Conservation (phyloP, 495 filamentous ascomycete species). For the Penicillium riverlandense region DNA sequence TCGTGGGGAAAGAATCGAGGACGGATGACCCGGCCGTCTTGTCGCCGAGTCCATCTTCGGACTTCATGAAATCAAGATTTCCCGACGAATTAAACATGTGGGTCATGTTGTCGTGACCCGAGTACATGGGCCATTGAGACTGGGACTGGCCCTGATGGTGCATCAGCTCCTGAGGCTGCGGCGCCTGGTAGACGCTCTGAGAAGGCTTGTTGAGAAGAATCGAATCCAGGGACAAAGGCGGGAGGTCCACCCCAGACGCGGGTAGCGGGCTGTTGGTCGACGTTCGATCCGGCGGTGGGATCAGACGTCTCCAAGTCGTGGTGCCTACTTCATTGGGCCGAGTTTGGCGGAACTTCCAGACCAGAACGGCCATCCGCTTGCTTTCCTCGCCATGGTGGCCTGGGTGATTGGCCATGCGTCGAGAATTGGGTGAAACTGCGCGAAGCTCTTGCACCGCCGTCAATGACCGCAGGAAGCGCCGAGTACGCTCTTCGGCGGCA, state of each 20-base stretch:
- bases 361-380: conserved; percentile 41
- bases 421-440: conserved; percentile 24
- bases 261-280: conserved; percentile 32
- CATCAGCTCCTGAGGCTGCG: conserved; percentile 27
- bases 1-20: conserved; percentile 31
- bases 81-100: conserved; percentile 30
- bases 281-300: conserved; percentile 33
- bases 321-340: conserved; percentile 37
- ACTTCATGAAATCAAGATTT: conserved; percentile 28
- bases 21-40: conserved; percentile 35
- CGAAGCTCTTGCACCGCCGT: conserved; percentile 46
- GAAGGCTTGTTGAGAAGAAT: conserved; percentile 29
- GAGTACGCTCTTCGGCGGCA: conserved; percentile 30
- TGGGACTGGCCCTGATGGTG: conserved; percentile 23
- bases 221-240: conserved; percentile 33
- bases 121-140: conserved; percentile 33
- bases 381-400: conserved; percentile 23
- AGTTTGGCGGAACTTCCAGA: conserved; percentile 49
- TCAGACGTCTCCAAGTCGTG: conserved; percentile 46
- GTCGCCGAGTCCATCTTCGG: conserved; percentile 31
- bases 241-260: conserved; percentile 28
- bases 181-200: conserved; percentile 27
- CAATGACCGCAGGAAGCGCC: conserved; percentile 34
- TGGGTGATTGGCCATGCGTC: conserved; percentile 23
- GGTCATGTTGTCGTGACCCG: conserved; percentile 29